A percentile compares a stretch with the other conserved stretches of the same genome.
Evolutionary conservation across 2,329 filamentous ascomycete genomes (phyloP).

Genomic region (Xylariomycetidae sp.): DNA sequence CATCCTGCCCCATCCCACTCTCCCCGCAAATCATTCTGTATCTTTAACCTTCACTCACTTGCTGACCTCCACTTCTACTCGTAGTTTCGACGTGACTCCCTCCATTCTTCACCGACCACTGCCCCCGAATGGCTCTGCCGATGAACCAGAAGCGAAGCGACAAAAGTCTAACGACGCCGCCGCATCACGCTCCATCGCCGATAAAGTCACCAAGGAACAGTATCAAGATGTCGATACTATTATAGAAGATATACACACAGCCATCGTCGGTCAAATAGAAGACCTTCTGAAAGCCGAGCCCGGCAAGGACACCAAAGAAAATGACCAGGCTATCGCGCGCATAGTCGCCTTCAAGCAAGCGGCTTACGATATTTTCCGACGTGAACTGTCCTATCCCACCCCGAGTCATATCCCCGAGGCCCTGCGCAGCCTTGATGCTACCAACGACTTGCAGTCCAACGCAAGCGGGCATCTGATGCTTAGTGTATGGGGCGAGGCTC

Average conservation of each 20-base stretch:
- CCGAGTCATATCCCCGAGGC: slow-evolving; percentile 29
- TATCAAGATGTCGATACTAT: slow-evolving; percentile 63
- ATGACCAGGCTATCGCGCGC: slow-evolving; percentile 35
- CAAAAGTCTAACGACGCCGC: slow-evolving; percentile 49
- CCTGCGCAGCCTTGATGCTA: slow-evolving; percentile 31
- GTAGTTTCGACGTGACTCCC: slow-evolving; percentile 50
- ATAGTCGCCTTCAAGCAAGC: slow-evolving; percentile 57
- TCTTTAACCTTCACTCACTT: neutral
- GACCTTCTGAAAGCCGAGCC: slow-evolving; percentile 32
- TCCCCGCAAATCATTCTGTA: neutral
- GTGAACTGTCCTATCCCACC: slow-evolving; percentile 52
- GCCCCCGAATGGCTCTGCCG: slow-evolving; percentile 35
- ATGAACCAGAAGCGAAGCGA: slow-evolving; percentile 55
- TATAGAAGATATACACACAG: slow-evolving; percentile 50
- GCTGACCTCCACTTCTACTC: neutral
- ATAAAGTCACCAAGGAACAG: slow-evolving; percentile 46
- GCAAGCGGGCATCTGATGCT: slow-evolving; percentile 57
- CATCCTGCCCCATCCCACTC: too few relatives aligned
- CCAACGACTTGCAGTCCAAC: slow-evolving; percentile 34
- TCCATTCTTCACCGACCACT: slow-evolving; percentile 53
- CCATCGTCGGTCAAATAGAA: slow-evolving; percentile 43
- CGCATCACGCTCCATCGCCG: slow-evolving; percentile 41
- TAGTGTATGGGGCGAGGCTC: slow-evolving; percentile 71
- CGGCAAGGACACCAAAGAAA: slow-evolving; percentile 18
- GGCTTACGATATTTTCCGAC: slow-evolving; percentile 57